Evolutionary conservation across 495 filamentous ascomycete genomes (phyloP), one percentile per base, ranked within the genome.

Genomic region (Penicilliopsis zonata): DNA sequence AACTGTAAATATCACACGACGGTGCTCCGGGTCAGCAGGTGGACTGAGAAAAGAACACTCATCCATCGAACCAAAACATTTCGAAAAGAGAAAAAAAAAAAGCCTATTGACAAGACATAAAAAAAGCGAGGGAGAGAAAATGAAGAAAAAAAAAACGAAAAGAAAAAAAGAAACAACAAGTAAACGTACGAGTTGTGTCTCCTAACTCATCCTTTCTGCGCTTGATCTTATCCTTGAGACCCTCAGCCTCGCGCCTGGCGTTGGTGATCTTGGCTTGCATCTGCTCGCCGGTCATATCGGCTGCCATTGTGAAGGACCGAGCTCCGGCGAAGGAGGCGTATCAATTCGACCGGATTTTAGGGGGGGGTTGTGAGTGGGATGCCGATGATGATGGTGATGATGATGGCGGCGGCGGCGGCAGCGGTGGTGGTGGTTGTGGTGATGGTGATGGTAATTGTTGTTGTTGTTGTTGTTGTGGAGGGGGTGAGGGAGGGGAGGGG

Each of bases 181-280:
- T 37, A 31, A 30, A 77, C 87, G 75, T 72, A 98, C 90, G 77
- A 46, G 87, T 88, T 40, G 86, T 88, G 61, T 98, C 90, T 49
- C 87, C 92, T 43, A 98, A 70, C 60, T 96, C 90, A 74, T 98
- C 90, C 80, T 95, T 98, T 73, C 90, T 90, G 65, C 86, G 76
- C 78, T 92, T 98, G 72, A 98, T 98, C 63, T 83, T 78, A 57
- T 96, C 90, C 72, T 98, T 98, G 42, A 98, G 66, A 23, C 80
- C 86, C 69, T 98, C 90, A 42, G 90, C 90, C 70, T 98, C 90
- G 67, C 90, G 84, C 66, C 90, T 76, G 51, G 90, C 90, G 43
- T 88, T 81, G 54, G 92, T 86, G 53, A 98, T 98, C 67, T 82
- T 84, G 49, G 79, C 73, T 62, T 83, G 80, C 64, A 82, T 80